Evolutionary conservation across 257 asterid genomes (phyloP).

Genomic region (Nicotiana noctiflora): DNA sequence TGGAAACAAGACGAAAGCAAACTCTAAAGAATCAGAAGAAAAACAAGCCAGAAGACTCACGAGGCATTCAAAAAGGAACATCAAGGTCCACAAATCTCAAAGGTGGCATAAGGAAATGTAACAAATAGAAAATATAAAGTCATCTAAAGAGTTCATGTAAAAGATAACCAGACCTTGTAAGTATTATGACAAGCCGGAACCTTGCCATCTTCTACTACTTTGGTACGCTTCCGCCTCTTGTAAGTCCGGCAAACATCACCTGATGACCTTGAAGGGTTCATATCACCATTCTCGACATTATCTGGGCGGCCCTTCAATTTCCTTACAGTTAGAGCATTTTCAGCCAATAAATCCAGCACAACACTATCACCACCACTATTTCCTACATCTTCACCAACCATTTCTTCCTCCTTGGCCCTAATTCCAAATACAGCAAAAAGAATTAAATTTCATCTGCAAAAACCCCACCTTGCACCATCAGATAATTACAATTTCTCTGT

Average conservation of each 20-base stretch:
- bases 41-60: neutral
- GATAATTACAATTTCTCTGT: slow-evolving; percentile 26
- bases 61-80: neutral
- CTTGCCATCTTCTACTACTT: slow-evolving; percentile 19
- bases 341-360: slow-evolving; percentile 11
- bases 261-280: slow-evolving; percentile 22
- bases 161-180: slow-evolving; percentile 37
- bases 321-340: slow-evolving; percentile 21
- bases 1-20: neutral
- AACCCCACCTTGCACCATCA: slow-evolving; percentile 10
- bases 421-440: neutral
- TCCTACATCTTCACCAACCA: slow-evolving; percentile 37
- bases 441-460: slow-evolving; percentile 20
- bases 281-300: slow-evolving; percentile 22
- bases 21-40: neutral
- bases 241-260: slow-evolving; percentile 43
- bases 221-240: slow-evolving; percentile 58
- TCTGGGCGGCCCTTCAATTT: slow-evolving; percentile 28
- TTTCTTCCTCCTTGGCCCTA: slow-evolving; percentile 14
- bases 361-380: slow-evolving; percentile 25
- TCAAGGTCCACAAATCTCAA: neutral
- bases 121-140: neutral
- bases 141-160: neutral
- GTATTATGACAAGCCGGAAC: slow-evolving; percentile 21
- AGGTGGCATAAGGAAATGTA: neutral